These are phyloP conservation scores for Tetratostichococcus sp. DNA, from an alignment of 139 green algal species.

Conservation along the genomic window DNA sequence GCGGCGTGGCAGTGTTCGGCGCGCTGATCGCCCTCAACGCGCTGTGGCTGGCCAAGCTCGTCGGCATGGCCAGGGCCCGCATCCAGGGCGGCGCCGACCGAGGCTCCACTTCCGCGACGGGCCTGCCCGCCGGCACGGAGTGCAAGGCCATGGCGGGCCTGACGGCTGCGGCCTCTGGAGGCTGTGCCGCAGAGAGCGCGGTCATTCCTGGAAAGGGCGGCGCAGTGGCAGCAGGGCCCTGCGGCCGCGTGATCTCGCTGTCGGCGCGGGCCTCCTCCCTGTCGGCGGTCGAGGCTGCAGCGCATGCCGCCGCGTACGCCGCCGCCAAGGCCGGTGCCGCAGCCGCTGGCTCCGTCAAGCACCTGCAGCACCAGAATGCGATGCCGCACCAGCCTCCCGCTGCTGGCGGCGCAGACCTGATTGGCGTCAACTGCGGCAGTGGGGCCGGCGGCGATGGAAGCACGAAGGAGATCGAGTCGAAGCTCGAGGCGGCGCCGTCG, in stretches of 20 bases:
- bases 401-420: too few relatives aligned
- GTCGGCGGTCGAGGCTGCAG: background rate
- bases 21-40: constrained; percentile 14
- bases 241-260: background rate
- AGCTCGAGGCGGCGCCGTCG: background rate
- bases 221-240: background rate
- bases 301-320: background rate
- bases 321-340: background rate
- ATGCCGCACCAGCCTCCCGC: too few relatives aligned
- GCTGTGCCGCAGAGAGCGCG: too few relatives aligned
- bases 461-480: background rate
- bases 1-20: constrained; percentile 15
- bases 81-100: background rate
- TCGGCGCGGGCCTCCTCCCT: background rate
- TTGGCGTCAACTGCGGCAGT: background rate
- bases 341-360: too few relatives aligned
- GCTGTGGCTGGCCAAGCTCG: constrained; percentile 14
- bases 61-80: background rate
- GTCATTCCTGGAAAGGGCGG: too few relatives aligned
- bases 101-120: too few relatives aligned
- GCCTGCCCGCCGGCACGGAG: too few relatives aligned
- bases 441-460: too few relatives aligned
- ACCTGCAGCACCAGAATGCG: background rate
- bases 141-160: too few relatives aligned
- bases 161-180: too few relatives aligned